These are phyloP conservation scores for Hypericum androsaemum DNA, from an alignment of 345 rosid species.

Conservation along the genomic window DNA sequence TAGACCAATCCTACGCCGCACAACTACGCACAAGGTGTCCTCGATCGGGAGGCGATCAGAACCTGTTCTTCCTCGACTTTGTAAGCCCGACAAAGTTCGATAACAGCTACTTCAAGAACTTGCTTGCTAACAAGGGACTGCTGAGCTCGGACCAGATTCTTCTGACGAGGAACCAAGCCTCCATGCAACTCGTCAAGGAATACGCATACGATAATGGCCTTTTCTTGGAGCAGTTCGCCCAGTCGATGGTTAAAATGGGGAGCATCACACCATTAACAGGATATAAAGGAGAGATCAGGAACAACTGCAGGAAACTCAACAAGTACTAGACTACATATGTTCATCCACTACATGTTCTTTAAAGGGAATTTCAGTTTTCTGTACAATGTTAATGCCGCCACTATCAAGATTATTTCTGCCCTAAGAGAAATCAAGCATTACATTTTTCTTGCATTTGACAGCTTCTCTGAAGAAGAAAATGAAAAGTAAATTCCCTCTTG, in stretches of 20 bases:
- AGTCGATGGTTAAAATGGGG: slow-evolving; percentile 13
- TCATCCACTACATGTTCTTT: too few relatives aligned
- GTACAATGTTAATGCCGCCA: too few relatives aligned
- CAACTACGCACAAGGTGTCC: slow-evolving; percentile 16
- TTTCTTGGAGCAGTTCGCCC: slow-evolving; percentile 11
- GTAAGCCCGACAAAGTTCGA: slow-evolving; percentile 50
- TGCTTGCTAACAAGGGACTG: slow-evolving; percentile 60
- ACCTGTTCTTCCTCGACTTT: slow-evolving; percentile 24
- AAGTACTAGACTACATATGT: slow-evolving; percentile 11
- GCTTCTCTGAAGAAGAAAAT: too few relatives aligned
- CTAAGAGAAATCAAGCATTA: too few relatives aligned
- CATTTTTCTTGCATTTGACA: too few relatives aligned
- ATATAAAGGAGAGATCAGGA: slow-evolving; percentile 12
- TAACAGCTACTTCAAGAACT: slow-evolving; percentile 73
- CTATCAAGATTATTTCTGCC: too few relatives aligned
- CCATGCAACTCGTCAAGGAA: slow-evolving; percentile 13
- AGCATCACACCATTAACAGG: slow-evolving; percentile 10
- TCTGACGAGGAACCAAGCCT: slow-evolving; percentile 19
- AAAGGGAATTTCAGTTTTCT: too few relatives aligned
- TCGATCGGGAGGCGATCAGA: slow-evolving; percentile 23
- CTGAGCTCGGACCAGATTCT: slow-evolving; percentile 75
- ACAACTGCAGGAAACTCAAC: slow-evolving; percentile 10
- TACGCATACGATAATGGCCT: slow-evolving; percentile 3
- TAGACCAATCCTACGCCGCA: slow-evolving; percentile 17
- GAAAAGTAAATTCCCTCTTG: too few relatives aligned